phyloP scores from a whole-genome alignment of 768 basidiomycete genomes.

The Boletus reticulatus region DNA sequence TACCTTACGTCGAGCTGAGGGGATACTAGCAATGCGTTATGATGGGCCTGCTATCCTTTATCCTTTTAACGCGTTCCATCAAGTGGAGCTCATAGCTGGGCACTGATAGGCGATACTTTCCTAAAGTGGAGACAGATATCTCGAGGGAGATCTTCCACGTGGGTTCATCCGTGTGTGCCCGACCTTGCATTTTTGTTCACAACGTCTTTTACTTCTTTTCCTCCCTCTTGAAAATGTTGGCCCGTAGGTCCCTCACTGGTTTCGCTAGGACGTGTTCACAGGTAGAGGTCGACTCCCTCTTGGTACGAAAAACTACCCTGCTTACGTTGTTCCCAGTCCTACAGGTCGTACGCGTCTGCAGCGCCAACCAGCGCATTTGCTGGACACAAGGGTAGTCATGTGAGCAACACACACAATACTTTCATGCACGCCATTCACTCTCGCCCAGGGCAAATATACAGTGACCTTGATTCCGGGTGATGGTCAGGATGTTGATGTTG shows the following conservation, averaged over 20 bases:
- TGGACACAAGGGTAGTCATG: slow-evolving; percentile 85
- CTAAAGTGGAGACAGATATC: slow-evolving; percentile 5
- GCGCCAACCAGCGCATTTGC: slow-evolving; percentile 87
- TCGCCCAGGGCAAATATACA: slow-evolving; percentile 84
- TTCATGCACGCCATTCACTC: neutral
- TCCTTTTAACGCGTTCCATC: neutral
- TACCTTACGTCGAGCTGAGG: slow-evolving; percentile 10
- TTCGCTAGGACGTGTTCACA: slow-evolving; percentile 49
- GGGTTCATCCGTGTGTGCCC: slow-evolving; percentile 18
- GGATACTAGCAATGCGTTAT: slow-evolving; percentile 10
- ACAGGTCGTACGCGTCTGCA: slow-evolving; percentile 63
- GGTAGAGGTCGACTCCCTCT: slow-evolving; percentile 36
- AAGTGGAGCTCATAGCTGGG: neutral
- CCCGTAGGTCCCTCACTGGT: slow-evolving; percentile 53
- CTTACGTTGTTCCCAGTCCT: slow-evolving; percentile 37
- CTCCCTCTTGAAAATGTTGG: slow-evolving; percentile 50
- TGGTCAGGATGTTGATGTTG: slow-evolving; percentile 49
- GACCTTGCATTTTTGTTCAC: slow-evolving; percentile 11
- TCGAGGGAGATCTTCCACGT: slow-evolving; percentile 14
- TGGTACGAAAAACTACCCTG: neutral
- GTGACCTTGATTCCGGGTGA: slow-evolving; percentile 97
- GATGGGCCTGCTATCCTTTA: neutral
- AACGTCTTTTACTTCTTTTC: slow-evolving; percentile 15
- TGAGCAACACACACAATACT: slow-evolving; percentile 38
- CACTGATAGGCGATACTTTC: neutral